A percentile compares a stretch with the other conserved stretches of the same genome.
Conservation (phyloP, 495 filamentous ascomycete species). For the Tuber microsphaerosporum region DNA sequence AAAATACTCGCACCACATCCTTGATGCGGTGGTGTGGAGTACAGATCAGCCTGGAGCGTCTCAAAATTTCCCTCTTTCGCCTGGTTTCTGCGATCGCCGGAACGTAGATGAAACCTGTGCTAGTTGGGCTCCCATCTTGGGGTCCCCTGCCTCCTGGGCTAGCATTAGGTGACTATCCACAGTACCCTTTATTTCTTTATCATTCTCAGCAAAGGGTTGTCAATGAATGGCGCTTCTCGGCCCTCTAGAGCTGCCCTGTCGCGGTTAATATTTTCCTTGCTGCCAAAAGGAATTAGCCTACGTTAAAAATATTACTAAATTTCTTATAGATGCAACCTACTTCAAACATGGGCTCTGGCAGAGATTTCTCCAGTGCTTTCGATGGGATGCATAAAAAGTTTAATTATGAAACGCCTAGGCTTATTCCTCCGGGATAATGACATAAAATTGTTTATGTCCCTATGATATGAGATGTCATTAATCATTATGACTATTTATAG, state of each 20-base stretch:
- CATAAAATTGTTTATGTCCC: not conserved
- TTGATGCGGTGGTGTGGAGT: not conserved
- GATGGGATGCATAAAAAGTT: slow-evolving; percentile 1
- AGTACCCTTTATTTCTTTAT: not conserved
- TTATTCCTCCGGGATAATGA: not conserved
- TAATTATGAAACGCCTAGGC: not conserved
- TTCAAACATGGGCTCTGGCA: not conserved
- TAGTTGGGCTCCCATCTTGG: not conserved
- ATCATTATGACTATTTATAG: not conserved
- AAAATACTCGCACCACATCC: not conserved
- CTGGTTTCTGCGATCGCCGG: not conserved
- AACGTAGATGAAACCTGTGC: not conserved
- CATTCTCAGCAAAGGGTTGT: not conserved
- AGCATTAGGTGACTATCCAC: not conserved
- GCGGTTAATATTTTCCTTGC: not conserved
- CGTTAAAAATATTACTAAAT: not conserved
- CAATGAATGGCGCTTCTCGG: not conserved
- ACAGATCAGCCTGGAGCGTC: not conserved
- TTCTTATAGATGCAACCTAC: not conserved
- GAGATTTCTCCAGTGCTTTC: not conserved
- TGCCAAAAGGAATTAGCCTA: not conserved
- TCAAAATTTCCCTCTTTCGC: not conserved
- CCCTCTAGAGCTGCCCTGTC: not conserved
- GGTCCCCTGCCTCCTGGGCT: not conserved
- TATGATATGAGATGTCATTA: not conserved